A percentile compares a stretch with the other conserved stretches of the same genome.
Conservation (phyloP, 345 rosid genomes). For the Nephelium lappaceum region DNA sequence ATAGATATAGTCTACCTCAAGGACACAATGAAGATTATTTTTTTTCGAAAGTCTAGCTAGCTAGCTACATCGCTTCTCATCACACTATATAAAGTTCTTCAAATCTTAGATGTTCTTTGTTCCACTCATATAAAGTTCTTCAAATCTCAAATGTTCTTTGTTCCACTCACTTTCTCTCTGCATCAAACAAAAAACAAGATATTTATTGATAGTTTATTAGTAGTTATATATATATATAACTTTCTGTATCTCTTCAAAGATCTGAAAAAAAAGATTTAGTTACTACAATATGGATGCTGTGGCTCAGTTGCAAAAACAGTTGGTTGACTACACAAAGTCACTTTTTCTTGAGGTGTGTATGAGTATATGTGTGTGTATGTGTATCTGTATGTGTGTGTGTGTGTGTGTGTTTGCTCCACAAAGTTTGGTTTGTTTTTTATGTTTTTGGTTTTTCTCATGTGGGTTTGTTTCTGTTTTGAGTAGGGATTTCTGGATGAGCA, state of each 20-base stretch:
- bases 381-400: not conserved
- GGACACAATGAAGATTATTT: constrained; percentile 32
- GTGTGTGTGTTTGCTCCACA: no score
- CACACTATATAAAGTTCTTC: constrained; percentile 19
- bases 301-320: constrained; percentile 52
- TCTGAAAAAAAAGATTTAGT: constrained; percentile 23
- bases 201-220: not conserved
- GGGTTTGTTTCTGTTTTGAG: not conserved
- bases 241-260: constrained; percentile 16
- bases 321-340: constrained; percentile 45
- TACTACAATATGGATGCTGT: constrained; percentile 49
- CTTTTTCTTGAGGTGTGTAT: constrained; percentile 55
- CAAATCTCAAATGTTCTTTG: constrained; percentile 8
- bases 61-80: not conserved
- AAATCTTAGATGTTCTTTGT: constrained; percentile 11
- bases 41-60: no score
- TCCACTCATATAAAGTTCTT: not conserved
- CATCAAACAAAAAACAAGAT: constrained; percentile 8
- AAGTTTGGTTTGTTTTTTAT: not conserved
- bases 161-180: constrained; percentile 12
- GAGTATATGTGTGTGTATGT: not conserved
- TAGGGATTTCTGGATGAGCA: constrained; percentile 65
- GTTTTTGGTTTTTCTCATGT: constrained; percentile 3
- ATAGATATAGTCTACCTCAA: constrained; percentile 7
- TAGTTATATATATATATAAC: no score